Evolutionary conservation across 2,329 filamentous ascomycete species (phyloP), one percentile per base, ranked within the genome.

Genomic region (Aschersonia sp.): DNA sequence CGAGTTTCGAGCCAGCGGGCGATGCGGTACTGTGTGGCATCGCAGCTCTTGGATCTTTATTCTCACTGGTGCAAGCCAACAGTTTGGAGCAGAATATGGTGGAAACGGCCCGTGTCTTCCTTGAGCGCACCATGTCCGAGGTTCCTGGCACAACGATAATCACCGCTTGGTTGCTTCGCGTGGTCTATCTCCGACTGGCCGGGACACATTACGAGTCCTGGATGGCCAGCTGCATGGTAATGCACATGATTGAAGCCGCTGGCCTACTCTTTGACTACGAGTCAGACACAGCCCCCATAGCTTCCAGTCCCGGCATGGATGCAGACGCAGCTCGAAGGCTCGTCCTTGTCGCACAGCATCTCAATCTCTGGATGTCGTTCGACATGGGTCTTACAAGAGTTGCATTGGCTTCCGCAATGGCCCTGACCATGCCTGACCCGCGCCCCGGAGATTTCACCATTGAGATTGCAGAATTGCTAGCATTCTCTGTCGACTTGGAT

Each of bases 281-380:
- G 7, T 38, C 48, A 57, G 58, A 1, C 54, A 55, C 0, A 47
- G 50, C 3, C 56, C 59, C 9, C 56, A 59, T 1, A 52, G 60
- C 0, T 56, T 65, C 3, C 55, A 51, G 5, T 46, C 42, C 28
- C 31, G n/a, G 9, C 9, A 31, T 30, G 7, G 30, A 31, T 12
- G 44, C 61, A 9, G 71, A 74, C 31, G 59, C 62, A 6, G 63
- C 65, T 9, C 62, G 65, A 9, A 59, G 72, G 2, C 56, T 75
- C 3, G 60, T 75, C 55, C 67, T 72, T 47, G 67, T 78, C 41
- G 70, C 75, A 0, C 71, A 74, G 7, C 75, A 78, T 52, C 65
- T 80, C 5, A 78, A 79, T 52, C 72, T 71, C 9, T 79, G 75
- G 75, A 71, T 73, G 30, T 78, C 74, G 0, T 78, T 77, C 51